Base-by-base conservation (phyloP, 2,329 filamentous ascomycete species). In the Fusarium tanahbumbuense region DNA sequence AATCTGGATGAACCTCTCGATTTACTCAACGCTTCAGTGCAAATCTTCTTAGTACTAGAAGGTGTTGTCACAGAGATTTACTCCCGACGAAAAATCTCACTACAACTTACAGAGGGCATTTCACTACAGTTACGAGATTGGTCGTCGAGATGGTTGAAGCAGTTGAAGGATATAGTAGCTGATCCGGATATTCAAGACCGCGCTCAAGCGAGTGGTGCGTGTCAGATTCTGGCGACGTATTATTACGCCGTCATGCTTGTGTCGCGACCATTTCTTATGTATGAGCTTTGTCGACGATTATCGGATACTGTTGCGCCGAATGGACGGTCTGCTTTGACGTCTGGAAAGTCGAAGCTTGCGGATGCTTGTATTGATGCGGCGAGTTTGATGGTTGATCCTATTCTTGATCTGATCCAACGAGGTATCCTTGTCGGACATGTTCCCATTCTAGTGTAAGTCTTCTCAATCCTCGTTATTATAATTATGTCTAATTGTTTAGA, bases 221-320 rank as follows among this genome's bases (percentile, higher is more conserved):
- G 84, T 28, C 85, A 86, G 72, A 82, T 86, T 1, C 73, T 88
- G 10, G 80, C 83, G 1, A 84, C 85, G 3, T 88, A 87, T 58
- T 87, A 87, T 73, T 87, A 88, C 61, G 83, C 85, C 1, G 86
- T 87, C n/a, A 87, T 88, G 79, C 79, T 88, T 5, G 85, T 87
- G 0, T 85, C 86, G 0, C 78, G 86, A 2, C 86, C 86, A 0
- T 88, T 88, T 53, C 78, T 88, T 9, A 87, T 87, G 85, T 86
- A 86, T 50, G 85, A 87, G 72, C 77, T 87, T 5, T 83, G 81
- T 53, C 80, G 81, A 28, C 78, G 85, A 0, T 67, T 87, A 6
- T 80, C 81, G 0, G 82, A 84, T 12, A 76, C 76, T 0, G 57
- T 71, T 0, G 34, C 70, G 7, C 47, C 73, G 0, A 45, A 59